Conservation (phyloP, 805 yeast species). For the Debaryomyces castellii region DNA sequence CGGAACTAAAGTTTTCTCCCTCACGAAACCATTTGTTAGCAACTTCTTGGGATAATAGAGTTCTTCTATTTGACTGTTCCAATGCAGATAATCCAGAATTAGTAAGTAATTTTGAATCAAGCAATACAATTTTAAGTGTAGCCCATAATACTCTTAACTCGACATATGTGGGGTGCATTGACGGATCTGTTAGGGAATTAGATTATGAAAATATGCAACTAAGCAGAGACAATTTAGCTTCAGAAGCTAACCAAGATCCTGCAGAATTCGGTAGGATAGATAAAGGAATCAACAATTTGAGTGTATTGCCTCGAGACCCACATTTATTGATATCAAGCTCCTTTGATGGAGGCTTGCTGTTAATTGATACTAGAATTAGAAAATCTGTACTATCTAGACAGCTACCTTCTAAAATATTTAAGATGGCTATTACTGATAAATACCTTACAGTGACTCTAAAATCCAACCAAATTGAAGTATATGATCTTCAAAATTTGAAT, state of each 20-base stretch:
- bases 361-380: conserved; percentile 40
- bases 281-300: conserved; percentile 37
- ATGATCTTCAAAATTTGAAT: conserved; percentile 49
- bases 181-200: conserved; percentile 52
- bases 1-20: conserved; percentile 42
- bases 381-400: conserved; percentile 9
- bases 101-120: conserved; percentile 9
- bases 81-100: conserved; percentile 12
- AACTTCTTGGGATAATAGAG: conserved; percentile 58
- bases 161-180: conserved; percentile 50
- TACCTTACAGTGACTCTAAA: conserved; percentile 54
- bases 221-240: conserved; percentile 4
- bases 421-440: conserved; percentile 55
- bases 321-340: conserved; percentile 52
- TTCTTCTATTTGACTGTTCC: conserved; percentile 42
- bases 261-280: conserved; percentile 8
- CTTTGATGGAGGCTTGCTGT: conserved; percentile 56
- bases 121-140: conserved; percentile 27
- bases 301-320: conserved; percentile 19
- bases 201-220: conserved; percentile 46
- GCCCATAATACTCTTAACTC: conserved; percentile 24
- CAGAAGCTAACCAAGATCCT: conserved; percentile 13
- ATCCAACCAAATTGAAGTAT: conserved; percentile 52
- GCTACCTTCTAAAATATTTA: conserved; percentile 52
- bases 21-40: conserved; percentile 38